Conservation (phyloP, 2,329 filamentous ascomycete species). For the Paecilomyces variotii region DNA sequence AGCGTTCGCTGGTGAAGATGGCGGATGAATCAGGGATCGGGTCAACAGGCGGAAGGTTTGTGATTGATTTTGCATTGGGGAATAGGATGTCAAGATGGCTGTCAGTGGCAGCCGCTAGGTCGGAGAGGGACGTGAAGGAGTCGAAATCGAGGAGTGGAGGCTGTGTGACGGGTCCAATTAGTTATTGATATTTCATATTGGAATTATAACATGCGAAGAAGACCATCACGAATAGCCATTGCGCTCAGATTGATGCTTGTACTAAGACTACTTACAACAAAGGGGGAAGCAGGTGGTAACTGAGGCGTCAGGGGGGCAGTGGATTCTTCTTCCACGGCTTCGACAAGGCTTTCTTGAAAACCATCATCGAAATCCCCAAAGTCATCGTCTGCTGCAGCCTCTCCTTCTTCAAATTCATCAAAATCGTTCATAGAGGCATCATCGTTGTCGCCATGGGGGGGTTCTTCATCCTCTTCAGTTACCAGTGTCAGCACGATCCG, state of each 20-base stretch:
- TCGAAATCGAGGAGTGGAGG: slow-evolving; percentile 45
- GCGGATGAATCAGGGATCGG: slow-evolving; percentile 39
- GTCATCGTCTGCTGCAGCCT: slow-evolving; percentile 44
- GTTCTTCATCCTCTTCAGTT: slow-evolving; percentile 46
- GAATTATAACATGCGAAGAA: background rate
- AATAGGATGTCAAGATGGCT: slow-evolving; percentile 38
- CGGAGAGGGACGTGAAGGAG: slow-evolving; percentile 39
- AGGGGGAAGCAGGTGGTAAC: slow-evolving; percentile 25
- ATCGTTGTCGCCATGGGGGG: slow-evolving; percentile 41
- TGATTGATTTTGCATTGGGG: slow-evolving; percentile 30
- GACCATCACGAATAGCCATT: background rate
- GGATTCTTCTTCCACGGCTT: slow-evolving; percentile 17
- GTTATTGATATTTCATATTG: background rate
- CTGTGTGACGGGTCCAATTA: slow-evolving; percentile 12
- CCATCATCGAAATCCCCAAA: slow-evolving; percentile 61
- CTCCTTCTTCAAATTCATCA: slow-evolving; percentile 46
- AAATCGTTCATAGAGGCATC: slow-evolving; percentile 59
- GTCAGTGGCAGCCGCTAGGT: slow-evolving; percentile 31
- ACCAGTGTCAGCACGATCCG: slow-evolving; percentile 44
- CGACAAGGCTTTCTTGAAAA: slow-evolving; percentile 47
- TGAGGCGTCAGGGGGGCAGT: slow-evolving; percentile 12
- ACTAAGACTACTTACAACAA: slow-evolving; percentile 36
- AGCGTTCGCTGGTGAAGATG: slow-evolving; percentile 76
- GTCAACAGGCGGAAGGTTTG: slow-evolving; percentile 28
- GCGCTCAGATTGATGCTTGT: slow-evolving; percentile 6